Percentiles rank a stretch among this genome's conserved stretches.
Evolutionary conservation across 495 filamentous ascomycete species (phyloP).

Genomic region (Talaromyces adpressus): DNA sequence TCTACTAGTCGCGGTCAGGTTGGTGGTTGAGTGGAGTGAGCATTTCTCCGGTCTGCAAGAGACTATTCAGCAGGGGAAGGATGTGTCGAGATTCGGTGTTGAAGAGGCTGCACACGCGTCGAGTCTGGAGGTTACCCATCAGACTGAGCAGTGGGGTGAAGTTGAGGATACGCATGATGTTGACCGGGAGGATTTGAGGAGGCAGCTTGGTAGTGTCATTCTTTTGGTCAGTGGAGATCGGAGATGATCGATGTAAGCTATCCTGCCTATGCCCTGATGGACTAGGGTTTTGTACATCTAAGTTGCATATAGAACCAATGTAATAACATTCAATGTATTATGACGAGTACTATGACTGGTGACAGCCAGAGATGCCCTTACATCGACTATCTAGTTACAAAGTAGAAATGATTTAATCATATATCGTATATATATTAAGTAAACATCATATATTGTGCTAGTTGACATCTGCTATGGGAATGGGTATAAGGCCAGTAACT

Average conservation of each 20-base stretch:
- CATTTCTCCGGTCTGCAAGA: constrained; percentile 44
- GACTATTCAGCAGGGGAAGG: constrained; percentile 5
- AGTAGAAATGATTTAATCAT: too few species aligned
- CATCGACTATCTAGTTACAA: too few species aligned
- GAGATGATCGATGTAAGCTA: constrained; percentile 12
- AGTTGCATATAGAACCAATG: background rate
- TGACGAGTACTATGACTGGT: background rate
- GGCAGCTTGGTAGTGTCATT: constrained; percentile 83
- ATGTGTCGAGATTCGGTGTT: constrained; percentile 37
- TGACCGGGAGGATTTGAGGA: constrained; percentile 79
- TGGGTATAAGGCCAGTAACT: constrained; percentile 5
- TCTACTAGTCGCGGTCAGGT: constrained; percentile 63
- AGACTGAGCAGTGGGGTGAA: constrained; percentile 87
- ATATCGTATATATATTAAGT: background rate
- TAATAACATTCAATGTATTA: background rate
- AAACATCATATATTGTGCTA: constrained; percentile 1
- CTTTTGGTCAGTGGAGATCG: constrained; percentile 62
- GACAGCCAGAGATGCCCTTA: too few species aligned
- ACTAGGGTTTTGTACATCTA: background rate
- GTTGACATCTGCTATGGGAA: background rate
- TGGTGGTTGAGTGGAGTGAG: constrained; percentile 86
- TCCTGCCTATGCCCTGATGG: background rate
- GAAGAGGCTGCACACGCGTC: constrained; percentile 67
- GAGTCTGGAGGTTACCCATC: constrained; percentile 82
- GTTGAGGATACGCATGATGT: constrained; percentile 99